phyloP scores from a whole-genome alignment of 1,284 basidiomycete genomes.

The Xerocomus minutiporus region DNA sequence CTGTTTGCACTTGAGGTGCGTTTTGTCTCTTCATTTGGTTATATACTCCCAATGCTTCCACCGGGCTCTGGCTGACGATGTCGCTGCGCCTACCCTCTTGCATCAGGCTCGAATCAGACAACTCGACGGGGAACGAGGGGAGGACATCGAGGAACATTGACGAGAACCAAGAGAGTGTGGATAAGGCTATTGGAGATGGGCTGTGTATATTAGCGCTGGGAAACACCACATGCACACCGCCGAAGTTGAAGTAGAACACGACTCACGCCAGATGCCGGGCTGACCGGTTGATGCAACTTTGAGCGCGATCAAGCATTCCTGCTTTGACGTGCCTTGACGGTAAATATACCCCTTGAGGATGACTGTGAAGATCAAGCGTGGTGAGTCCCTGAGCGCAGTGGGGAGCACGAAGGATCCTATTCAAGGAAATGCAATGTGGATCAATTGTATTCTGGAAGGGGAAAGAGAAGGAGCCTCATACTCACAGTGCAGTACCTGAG shows the following conservation, averaged over 20 bases:
- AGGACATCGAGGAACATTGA: background rate
- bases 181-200: background rate
- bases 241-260: background rate
- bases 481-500: background rate
- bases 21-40: background rate
- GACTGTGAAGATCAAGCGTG: background rate
- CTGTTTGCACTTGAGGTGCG: constrained; percentile 68
- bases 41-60: background rate
- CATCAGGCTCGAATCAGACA: constrained; percentile 14
- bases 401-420: background rate
- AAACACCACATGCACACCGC: background rate
- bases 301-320: background rate
- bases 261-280: background rate
- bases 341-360: background rate
- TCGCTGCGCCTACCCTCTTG: background rate
- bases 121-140: constrained; percentile 11
- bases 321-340: background rate
- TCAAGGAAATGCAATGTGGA: background rate
- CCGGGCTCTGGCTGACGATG: background rate
- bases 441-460: background rate
- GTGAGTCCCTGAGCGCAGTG: background rate
- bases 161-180: background rate
- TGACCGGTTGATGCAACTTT: background rate
- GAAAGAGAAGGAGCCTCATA: background rate
- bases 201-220: background rate